Conservation (phyloP, 2,329 filamentous ascomycete species). For the Seiridium unicorne region DNA sequence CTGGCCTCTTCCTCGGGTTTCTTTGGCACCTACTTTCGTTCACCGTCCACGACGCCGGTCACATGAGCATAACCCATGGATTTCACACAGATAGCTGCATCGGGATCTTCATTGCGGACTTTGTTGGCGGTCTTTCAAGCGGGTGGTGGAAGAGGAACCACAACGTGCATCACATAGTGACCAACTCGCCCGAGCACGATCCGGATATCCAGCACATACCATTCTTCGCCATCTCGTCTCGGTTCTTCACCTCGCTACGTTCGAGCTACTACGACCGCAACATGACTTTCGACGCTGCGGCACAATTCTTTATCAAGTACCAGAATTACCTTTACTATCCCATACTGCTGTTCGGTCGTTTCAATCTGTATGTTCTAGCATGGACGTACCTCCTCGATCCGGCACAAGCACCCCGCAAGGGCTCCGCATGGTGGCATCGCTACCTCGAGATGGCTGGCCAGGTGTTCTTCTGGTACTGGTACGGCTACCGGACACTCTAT, state of each 20-base stretch:
- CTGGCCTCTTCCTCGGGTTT: conserved; percentile 73
- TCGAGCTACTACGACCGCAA: conserved; percentile 82
- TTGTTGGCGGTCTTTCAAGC: conserved; percentile 81
- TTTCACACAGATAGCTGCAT: conserved; percentile 81
- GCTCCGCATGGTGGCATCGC: conserved; percentile 79
- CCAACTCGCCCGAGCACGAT: conserved; percentile 94
- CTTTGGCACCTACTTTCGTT: conserved; percentile 97
- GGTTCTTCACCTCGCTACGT: conserved; percentile 69
- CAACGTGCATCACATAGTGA: conserved; percentile 96
- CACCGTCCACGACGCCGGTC: conserved; percentile 88
- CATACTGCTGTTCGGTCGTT: conserved; percentile 75
- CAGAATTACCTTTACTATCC: conserved; percentile 85
- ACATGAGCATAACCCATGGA: conserved; percentile 94
- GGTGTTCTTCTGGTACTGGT: conserved; percentile 82
- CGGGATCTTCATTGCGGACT: conserved; percentile 88
- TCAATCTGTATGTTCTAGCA: conserved; percentile 84
- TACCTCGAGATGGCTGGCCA: conserved; percentile 78
- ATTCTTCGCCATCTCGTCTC: conserved; percentile 82
- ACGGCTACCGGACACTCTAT: conserved; percentile 77
- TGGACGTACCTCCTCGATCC: conserved; percentile 70
- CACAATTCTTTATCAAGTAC: conserved; percentile 66
- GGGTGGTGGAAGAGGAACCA: conserved; percentile 98
- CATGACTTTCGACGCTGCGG: conserved; percentile 75
- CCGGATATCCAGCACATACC: conserved; percentile 92
- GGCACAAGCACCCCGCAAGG: conserved; percentile 69